These are phyloP conservation scores for Kurtzmaniella quercitrusa DNA, from an alignment of 1,139 yeast species.

Conservation along the genomic window DNA sequence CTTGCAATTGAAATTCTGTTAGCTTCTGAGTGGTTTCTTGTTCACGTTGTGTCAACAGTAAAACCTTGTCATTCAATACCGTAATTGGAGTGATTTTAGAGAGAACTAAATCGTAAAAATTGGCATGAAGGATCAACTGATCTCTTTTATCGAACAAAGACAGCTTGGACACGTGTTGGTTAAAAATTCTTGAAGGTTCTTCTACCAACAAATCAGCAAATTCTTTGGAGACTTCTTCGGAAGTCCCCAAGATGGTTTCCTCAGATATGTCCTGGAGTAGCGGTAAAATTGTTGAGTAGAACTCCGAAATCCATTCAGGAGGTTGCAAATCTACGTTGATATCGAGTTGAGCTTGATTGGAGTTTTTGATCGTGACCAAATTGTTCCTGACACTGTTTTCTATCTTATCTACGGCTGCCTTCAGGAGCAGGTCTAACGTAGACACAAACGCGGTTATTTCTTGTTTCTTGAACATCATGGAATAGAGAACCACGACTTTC, in stretches of 20 bases:
- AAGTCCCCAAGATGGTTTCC: slow-evolving; percentile 35
- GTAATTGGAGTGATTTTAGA: slow-evolving; percentile 51
- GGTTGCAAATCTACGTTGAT: slow-evolving; percentile 51
- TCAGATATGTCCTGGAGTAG: slow-evolving; percentile 42
- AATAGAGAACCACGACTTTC: slow-evolving; percentile 63
- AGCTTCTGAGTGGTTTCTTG: slow-evolving; percentile 29
- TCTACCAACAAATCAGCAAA: slow-evolving; percentile 39
- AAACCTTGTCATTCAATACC: slow-evolving; percentile 33
- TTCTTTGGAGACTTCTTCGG: slow-evolving; percentile 24
- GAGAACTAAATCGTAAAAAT: slow-evolving; percentile 56
- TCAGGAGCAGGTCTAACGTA: slow-evolving; percentile 1
- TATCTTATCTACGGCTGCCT: slow-evolving; percentile 19
- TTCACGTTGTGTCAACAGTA: slow-evolving; percentile 35
- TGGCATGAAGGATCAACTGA: slow-evolving; percentile 44
- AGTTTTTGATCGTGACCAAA: slow-evolving; percentile 36
- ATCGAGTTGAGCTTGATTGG: slow-evolving; percentile 40
- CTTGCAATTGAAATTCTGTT: slow-evolving; percentile 37
- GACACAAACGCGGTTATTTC: slow-evolving; percentile 12
- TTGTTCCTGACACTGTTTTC: slow-evolving; percentile 35
- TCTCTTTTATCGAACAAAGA: slow-evolving; percentile 24
- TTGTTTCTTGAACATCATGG: slow-evolving; percentile 61
- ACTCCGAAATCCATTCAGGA: slow-evolving; percentile 71
- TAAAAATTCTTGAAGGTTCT: slow-evolving; percentile 45
- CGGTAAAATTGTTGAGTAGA: slow-evolving; percentile 47
- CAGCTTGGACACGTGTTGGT: slow-evolving; percentile 24